Evolutionary conservation across 495 filamentous ascomycete species (phyloP).

Genomic region (Podospora pseudoanserina): DNA sequence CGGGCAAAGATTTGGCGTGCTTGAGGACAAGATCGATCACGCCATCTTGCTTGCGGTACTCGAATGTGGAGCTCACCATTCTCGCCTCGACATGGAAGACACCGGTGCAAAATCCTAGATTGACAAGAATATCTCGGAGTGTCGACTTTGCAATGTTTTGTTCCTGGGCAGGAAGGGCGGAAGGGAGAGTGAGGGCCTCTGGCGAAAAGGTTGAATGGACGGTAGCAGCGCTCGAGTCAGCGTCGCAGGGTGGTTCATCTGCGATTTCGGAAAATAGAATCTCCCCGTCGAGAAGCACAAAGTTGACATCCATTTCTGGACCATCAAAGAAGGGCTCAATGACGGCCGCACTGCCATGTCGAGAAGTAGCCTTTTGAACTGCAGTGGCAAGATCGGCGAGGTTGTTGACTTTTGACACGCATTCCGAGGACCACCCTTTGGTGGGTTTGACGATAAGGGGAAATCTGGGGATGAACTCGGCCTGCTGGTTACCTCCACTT

Average conservation of each 20-base stretch:
- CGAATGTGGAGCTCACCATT: constrained; percentile 33
- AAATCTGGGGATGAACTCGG: constrained; percentile 18
- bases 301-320: constrained; percentile 54
- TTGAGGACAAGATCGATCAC: constrained; percentile 18
- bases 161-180: constrained; percentile 36
- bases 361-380: constrained; percentile 26
- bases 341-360: constrained; percentile 30
- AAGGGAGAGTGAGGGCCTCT: constrained; percentile 41
- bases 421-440: constrained; percentile 34
- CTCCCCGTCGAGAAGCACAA: constrained; percentile 48
- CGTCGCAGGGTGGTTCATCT: constrained; percentile 50
- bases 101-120: constrained; percentile 35
- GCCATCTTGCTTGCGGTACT: constrained; percentile 24
- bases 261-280: constrained; percentile 49
- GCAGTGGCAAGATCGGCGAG: constrained; percentile 23
- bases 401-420: constrained; percentile 28
- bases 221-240: constrained; percentile 31
- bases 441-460: constrained; percentile 34
- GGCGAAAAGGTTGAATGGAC: constrained; percentile 34
- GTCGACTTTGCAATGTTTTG: constrained; percentile 27
- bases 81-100: constrained; percentile 33
- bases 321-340: constrained; percentile 38
- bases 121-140: constrained; percentile 32
- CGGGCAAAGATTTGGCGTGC: not conserved
- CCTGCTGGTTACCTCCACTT: not conserved